Percentiles rank a stretch among this genome's conserved stretches.
Conservation (phyloP, 805 yeast species). For the Metahyphopichia silvanorum region DNA sequence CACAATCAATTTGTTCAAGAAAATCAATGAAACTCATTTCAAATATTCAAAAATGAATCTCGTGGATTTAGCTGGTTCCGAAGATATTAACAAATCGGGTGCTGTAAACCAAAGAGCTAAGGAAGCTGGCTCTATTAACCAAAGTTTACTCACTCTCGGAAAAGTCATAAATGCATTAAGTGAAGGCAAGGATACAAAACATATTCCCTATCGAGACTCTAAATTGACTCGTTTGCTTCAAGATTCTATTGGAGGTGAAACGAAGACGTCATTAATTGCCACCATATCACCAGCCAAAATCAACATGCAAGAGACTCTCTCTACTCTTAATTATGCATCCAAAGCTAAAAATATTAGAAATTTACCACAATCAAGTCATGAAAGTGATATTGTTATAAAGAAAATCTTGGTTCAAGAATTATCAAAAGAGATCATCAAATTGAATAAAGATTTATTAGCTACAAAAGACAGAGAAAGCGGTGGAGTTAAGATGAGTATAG, state of each 20-base stretch:
- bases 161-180: conserved; percentile 69
- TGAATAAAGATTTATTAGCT: conserved; percentile 60
- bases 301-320: conserved; percentile 76
- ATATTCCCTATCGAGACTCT: conserved; percentile 84
- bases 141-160: conserved; percentile 81
- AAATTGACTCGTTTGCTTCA: conserved; percentile 72
- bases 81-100: conserved; percentile 83
- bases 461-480: conserved; percentile 43
- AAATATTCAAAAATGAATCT: conserved; percentile 68
- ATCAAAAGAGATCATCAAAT: conserved; percentile 51
- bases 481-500: conserved; percentile 3
- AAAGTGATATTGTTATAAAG: conserved; percentile 43
- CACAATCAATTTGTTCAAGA: conserved; percentile 56
- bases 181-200: conserved; percentile 33
- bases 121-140: conserved; percentile 93
- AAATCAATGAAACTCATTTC: conserved; percentile 16
- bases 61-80: conserved; percentile 95
- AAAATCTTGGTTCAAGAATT: conserved; percentile 51
- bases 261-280: conserved; percentile 84
- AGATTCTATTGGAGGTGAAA: conserved; percentile 83
- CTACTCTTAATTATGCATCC: conserved; percentile 84
- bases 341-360: conserved; percentile 79
- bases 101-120: conserved; percentile 82
- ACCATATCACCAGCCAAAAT: conserved; percentile 80
- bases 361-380: conserved; percentile 49